Conservation (phyloP, 306 rosid species). For the Glycyrrhiza uralensis region DNA sequence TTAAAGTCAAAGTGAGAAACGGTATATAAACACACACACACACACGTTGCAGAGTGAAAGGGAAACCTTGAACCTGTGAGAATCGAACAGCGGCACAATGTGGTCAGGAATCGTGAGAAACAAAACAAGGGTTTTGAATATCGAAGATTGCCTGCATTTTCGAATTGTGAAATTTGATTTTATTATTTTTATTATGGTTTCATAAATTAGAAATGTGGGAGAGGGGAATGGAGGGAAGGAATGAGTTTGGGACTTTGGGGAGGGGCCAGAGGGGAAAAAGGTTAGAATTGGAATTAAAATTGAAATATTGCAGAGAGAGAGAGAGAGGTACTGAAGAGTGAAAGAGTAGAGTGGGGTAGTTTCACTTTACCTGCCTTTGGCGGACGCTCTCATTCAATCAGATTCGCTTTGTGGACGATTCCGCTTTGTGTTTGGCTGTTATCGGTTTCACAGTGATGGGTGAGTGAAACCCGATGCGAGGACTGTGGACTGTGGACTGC, state of each 20-base stretch:
- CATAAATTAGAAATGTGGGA: not conserved
- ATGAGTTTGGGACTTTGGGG: too few relatives aligned
- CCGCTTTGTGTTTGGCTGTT: not conserved
- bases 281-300: not conserved
- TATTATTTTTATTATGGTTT: not conserved
- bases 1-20: not conserved
- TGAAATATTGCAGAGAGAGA: not conserved
- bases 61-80: not conserved
- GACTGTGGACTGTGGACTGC: not conserved
- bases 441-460: not conserved
- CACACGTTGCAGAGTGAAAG: not conserved
- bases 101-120: not conserved
- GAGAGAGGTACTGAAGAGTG: not conserved
- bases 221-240: not conserved
- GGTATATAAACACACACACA: not conserved
- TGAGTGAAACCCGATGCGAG: not conserved
- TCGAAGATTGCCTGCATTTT: not conserved
- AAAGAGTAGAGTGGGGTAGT: not conserved
- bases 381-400: not conserved
- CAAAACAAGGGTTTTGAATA: not conserved
- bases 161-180: not conserved
- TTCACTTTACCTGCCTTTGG: not conserved
- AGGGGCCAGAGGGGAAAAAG: not conserved
- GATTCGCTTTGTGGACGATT: not conserved
- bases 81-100: not conserved